Base-by-base conservation (phyloP, 139 green algal species). In the Diplosphaera chodatii region DNA sequence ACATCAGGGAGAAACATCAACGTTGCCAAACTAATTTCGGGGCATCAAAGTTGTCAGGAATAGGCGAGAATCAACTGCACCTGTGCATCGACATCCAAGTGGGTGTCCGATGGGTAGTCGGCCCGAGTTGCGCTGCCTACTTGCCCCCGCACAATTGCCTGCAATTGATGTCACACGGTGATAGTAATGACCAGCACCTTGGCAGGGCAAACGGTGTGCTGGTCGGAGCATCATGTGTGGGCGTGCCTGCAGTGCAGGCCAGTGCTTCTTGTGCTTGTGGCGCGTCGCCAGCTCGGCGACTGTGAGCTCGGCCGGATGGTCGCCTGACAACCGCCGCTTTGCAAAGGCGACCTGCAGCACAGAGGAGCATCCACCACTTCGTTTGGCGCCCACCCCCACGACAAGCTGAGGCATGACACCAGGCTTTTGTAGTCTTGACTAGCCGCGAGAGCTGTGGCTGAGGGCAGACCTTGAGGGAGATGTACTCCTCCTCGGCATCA, bases 231-330 rank as follows among this genome's bases (percentile, higher is more conserved):
- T 5, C 3, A 64, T 23, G 22, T 63, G 27, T 33, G 6, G 37
- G 27, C 20, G n/a, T 34, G 23, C 37, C 10, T 40, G 22, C 55
- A 82, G 59, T 23, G 59, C 68, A 2, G 64, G 2, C 62, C 63
- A 82, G 73, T 80, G 64, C 16, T 67, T 23, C 10, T 23, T 34
- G 4, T 13, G 22, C 0, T 29, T 25, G 63, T 82, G 70, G 31
- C 66, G 71, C 25, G 69, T 22, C 0, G 27, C 25, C 27, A 89
- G 77, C 55, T 92, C 86, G 4, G 67, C 67, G 13, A 80, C 27
- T 30, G 72, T 78, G 55, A 92, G 75, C 25, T 78, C 66, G 1
- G 72, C 40, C 10, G 88, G 88, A 55, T 93, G 86, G 29, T 74
- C 63, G 2, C 86, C 72, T 1, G 75, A 55, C 25, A 93, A 75